Percentiles rank a stretch among this genome's conserved stretches.
These are phyloP conservation scores for Fusarium sulawesiense DNA, from an alignment of 2,329 filamentous ascomycete species.

Conservation along the genomic window DNA sequence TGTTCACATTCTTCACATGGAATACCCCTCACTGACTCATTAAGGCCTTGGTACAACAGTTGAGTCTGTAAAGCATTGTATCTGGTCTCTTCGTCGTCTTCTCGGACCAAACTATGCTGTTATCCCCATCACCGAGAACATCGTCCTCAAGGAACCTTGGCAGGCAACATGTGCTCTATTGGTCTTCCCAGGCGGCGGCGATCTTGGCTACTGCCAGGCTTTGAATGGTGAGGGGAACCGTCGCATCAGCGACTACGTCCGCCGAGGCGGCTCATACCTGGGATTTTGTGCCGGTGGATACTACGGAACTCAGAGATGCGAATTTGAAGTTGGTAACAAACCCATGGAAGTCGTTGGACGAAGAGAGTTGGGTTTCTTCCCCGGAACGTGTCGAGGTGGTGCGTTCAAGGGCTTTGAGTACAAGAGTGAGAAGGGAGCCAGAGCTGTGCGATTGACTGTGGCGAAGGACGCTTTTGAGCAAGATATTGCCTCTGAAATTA, in stretches of 20 bases:
- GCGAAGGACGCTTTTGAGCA: slow-evolving; percentile 68
- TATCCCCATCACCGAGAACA: slow-evolving; percentile 81
- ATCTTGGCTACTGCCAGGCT: slow-evolving; percentile 87
- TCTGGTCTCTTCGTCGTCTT: slow-evolving; percentile 86
- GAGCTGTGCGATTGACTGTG: slow-evolving; percentile 75
- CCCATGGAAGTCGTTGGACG: slow-evolving; percentile 86
- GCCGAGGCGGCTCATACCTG: slow-evolving; percentile 84
- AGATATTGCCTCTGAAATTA: slow-evolving; percentile 70
- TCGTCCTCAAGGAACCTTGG: slow-evolving; percentile 93
- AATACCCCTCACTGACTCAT: slow-evolving; percentile 9
- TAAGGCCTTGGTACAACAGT: slow-evolving; percentile 85
- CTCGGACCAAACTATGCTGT: slow-evolving; percentile 94
- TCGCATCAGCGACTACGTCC: slow-evolving; percentile 85
- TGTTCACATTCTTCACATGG: background rate
- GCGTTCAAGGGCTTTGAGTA: slow-evolving; percentile 94
- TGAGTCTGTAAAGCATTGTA: slow-evolving; percentile 89
- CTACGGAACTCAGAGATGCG: slow-evolving; percentile 83
- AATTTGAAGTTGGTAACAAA: slow-evolving; percentile 87
- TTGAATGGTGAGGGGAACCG: slow-evolving; percentile 91
- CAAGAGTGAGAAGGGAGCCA: slow-evolving; percentile 84
- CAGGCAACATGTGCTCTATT: slow-evolving; percentile 85
- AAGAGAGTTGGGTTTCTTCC: slow-evolving; percentile 89
- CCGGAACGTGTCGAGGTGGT: slow-evolving; percentile 84
- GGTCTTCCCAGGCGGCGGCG: slow-evolving; percentile 93
- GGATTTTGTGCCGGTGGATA: slow-evolving; percentile 96